Evolutionary conservation across 129 eudicot species (phyloP), one percentile per base, ranked within the genome.

Genomic region (Erigeron canadensis): DNA sequence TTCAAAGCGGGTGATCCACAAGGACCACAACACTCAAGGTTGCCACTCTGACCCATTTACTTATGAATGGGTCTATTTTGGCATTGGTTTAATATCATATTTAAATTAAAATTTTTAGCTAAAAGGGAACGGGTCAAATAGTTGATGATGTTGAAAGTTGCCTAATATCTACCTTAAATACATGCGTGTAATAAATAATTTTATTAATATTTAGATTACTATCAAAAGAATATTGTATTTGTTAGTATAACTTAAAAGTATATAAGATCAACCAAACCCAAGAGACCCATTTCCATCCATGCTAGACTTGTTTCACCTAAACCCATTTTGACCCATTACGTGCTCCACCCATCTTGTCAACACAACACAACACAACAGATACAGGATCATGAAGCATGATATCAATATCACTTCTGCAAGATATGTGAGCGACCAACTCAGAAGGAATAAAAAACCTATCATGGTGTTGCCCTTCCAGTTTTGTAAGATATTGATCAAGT

Each of bases 401-500:
- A n/a, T n/a, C 38, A 9, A 39, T 47, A 59, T 68, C 28, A 46
- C 41, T 57, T 60, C 69, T 53, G 60, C 15, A 38, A 17, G 41
- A 9, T 68, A 34, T 15, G 2, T 16, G 13, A 34, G 16, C 44
- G 63, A 57, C 45, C 43, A 37, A 46, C 67, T 19, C 7, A n/a
- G 67, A 67, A 38, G 28, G 22, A 19, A 46, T 28, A 74, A 47
- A 23, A 77, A 40, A 44, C 66, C 63, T 86, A 92, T 96, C 98
- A 10, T 88, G 95, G 13, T 89, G 86, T 67, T 83, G 88, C 55
- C 89, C 96, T 82, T 92, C 95, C 58, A 81, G 80, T 59, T 79
- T 89, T 79, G 78, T 89, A 63, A 92, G 75, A 80, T 89, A 89
- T 76, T 92, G 96, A 83, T 92, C 96, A 72, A 92, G 96, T 77